Base-by-base conservation (phyloP, 352 stramenopile species). In the Pythium pyrilobum region DNA sequence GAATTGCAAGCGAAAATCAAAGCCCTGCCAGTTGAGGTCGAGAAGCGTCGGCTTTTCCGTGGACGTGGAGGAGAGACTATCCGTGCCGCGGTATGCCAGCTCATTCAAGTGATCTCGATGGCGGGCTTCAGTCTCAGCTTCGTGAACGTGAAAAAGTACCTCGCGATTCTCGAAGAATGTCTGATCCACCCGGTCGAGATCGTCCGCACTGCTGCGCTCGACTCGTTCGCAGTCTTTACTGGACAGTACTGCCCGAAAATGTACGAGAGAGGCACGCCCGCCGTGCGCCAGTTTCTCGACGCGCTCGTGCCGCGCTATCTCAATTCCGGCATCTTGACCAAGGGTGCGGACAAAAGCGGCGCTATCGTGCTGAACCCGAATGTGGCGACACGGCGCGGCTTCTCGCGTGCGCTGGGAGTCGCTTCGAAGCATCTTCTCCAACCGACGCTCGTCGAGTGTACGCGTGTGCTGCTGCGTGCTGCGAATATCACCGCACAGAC, bases 11-110 rank as follows among this genome's bases (percentile, higher is more conserved):
- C 70, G 12, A 60, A 73, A 33, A 51, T 94, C 25, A 94, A 94
- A 54, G 69, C 75, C 52, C 52, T 94, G 32, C 70, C 79, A 4
- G 72, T 92, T 33, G 82, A 85, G 23, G 83, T 99, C 47, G 97
- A 99, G 55, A 98, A 98, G 60, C 72, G 76, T 7, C 81, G 96
- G 8, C 66, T 99, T 7, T 99, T 99, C 64, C 85, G 96, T 54
- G 97, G 97, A 10, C 85, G 93, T 13, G 97, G 96, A 34, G 96
- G 97, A 16, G 96, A 99, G 60, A 87, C 98, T 31, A 98, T 99
- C 59, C 89, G 96, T 32, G 60, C 62, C 13, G 96, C 96, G 27
- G 85, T 97, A 38, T 99, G 96, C 65, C 67, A 90, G 52, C 69
- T 99, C 49, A 97, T 99, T 66, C 82, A 98, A 74, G 92, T 87